Conservation (phyloP, 805 yeast species). For the Monosporozyma aerobia region DNA sequence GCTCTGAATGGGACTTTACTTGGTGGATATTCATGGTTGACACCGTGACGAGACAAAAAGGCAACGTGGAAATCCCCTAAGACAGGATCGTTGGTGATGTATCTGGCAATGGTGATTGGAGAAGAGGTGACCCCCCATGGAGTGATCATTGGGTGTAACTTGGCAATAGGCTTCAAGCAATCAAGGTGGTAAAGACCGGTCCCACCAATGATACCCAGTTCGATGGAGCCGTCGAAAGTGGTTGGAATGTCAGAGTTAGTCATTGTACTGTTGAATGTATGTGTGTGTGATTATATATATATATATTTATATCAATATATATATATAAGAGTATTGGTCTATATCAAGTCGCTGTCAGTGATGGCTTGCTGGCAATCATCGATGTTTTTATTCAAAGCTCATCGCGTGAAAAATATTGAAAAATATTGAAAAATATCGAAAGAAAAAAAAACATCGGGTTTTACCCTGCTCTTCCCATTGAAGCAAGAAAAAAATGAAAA, state of each 20-base stretch:
- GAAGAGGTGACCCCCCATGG: constrained; percentile 98
- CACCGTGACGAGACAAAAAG: constrained; percentile 90
- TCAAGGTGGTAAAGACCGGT: constrained; percentile 92
- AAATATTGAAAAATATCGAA: neutral
- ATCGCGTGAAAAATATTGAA: neutral
- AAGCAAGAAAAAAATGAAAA: neutral
- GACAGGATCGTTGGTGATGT: constrained; percentile 41
- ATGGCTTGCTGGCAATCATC: neutral
- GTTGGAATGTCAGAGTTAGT: constrained; percentile 19
- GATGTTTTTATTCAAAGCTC: neutral
- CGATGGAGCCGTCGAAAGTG: constrained; percentile 34
- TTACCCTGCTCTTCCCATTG: neutral
- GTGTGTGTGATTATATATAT: too few species aligned
- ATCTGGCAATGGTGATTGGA: constrained; percentile 82
- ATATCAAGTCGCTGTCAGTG: neutral
- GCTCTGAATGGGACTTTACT: constrained; percentile 89
- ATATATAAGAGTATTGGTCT: too few species aligned
- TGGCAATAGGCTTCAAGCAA: constrained; percentile 76
- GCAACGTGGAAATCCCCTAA: constrained; percentile 60
- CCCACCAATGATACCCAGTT: constrained; percentile 90
- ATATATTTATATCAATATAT: too few species aligned
- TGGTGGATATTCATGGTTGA: constrained; percentile 81
- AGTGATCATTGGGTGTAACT: constrained; percentile 62
- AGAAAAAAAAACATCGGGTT: neutral
- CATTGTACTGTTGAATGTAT: constrained; percentile 7